A percentile compares a stretch with the other conserved stretches of the same genome.
Evolutionary conservation across 2,329 filamentous ascomycete species (phyloP).

Genomic region (Hymenoscyphus fructigenus): DNA sequence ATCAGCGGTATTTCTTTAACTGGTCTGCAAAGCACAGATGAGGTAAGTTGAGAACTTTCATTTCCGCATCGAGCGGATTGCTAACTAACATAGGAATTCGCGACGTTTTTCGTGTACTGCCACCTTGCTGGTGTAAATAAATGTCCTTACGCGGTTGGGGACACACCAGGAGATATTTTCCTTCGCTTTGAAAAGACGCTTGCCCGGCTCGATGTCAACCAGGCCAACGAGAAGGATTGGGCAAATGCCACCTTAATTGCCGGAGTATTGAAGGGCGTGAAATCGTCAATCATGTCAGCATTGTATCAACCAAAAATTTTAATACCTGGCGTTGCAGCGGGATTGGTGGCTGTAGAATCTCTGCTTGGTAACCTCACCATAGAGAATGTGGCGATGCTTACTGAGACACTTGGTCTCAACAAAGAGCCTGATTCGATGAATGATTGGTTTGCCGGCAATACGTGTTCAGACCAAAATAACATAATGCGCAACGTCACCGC

Average conservation of each 20-base stretch:
- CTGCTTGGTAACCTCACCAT: background rate
- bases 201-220: background rate
- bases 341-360: background rate
- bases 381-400: background rate
- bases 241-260: background rate
- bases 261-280: background rate
- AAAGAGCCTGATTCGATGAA: background rate
- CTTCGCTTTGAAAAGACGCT: conserved; percentile 17
- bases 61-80: too few species aligned
- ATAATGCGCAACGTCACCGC: background rate
- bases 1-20: conserved; percentile 43
- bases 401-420: too few species aligned
- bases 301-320: background rate
- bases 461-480: background rate
- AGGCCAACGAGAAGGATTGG: background rate
- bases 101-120: conserved; percentile 30
- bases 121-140: conserved; percentile 33
- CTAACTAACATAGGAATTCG: conserved; percentile 15
- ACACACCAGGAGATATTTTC: conserved; percentile 23
- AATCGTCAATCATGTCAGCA: background rate
- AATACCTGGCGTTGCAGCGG: background rate
- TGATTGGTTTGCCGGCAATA: background rate
- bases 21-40: conserved; percentile 28
- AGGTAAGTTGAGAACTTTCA: background rate
- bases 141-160: conserved; percentile 25